Evolutionary conservation across 345 rosid species (phyloP), one percentile per base, ranked within the genome.

Genomic region (Xanthoceras sorbifolium): DNA sequence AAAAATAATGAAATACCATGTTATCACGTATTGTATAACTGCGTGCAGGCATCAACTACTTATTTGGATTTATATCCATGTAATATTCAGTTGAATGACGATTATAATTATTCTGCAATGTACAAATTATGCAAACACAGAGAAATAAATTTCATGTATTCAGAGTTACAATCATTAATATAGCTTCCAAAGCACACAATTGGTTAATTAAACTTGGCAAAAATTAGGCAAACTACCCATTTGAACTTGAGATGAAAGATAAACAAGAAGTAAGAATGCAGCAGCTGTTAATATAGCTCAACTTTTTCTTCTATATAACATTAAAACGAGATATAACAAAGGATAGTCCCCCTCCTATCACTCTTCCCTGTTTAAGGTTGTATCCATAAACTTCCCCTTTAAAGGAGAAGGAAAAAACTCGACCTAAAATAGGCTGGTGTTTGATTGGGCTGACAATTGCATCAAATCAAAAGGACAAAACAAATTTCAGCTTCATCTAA

Each of bases 401-500:
- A 38, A 38, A 38, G 42, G 42, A 2, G 42, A 38, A 38, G 9
- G 11, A 38, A 38, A 38, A 6, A 9, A 38, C 42, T 31, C 52
- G 46, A 32, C 46, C 59, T 4, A 0, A 34, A 31, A 32, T 31
- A 10, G 42, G 62, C 15, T 31, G 29, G 17, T n/a, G 32, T 6
- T 54, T 29, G 34, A 52, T 52, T 70, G 31, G 31, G 28, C 25
- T 29, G 26, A 9, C 11, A 31, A 32, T 54, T 54, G 74, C 63
- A 20, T 54, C 44, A 52, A 52, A 29, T 42, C 52, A 10, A 20
- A 29, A 67, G 52, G 20, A 70, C 1, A 4, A 20, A 38, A 57
- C 46, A 71, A 26, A n/a, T 48, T 50, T 54, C 71, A 32, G 26
- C 64, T 57, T 69, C 50, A 25, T 22, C 62, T 36, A 57, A 57